Evolutionary conservation across 176 grass and related monocot species (phyloP).

Genomic region (Eleusine coracana): DNA sequence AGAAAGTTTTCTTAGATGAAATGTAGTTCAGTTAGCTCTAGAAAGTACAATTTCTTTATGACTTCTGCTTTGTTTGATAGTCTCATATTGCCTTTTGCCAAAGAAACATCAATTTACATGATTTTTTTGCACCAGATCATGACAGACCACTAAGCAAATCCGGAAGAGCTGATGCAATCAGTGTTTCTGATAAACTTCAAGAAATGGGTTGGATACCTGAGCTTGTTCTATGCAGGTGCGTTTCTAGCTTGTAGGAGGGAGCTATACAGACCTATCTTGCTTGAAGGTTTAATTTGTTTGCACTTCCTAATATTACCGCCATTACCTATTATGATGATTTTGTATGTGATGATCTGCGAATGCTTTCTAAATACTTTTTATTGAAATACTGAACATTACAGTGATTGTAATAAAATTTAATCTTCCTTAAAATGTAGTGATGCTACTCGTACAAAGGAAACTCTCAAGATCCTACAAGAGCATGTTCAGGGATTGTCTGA

Average conservation of each 20-base stretch:
- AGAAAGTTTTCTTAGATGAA: neutral
- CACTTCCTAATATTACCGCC: neutral
- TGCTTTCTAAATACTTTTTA: neutral
- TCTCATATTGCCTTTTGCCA: constrained; percentile 2
- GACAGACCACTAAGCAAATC: constrained; percentile 77
- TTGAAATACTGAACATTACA: neutral
- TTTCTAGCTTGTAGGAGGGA: constrained; percentile 12
- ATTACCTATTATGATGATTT: constrained; percentile 9
- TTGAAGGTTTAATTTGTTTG: neutral
- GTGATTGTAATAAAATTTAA: neutral
- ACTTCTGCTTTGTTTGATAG: neutral
- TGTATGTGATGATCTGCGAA: neutral
- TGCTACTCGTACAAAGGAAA: constrained; percentile 90
- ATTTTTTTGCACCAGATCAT: constrained; percentile 60
- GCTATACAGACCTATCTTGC: neutral
- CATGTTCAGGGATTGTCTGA: constrained; percentile 65
- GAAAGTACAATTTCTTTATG: constrained; percentile 23
- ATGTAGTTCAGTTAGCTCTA: neutral
- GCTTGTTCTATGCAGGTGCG: constrained; percentile 84
- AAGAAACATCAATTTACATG: neutral
- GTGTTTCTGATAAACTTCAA: constrained; percentile 70
- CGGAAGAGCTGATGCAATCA: constrained; percentile 76
- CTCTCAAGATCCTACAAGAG: constrained; percentile 82
- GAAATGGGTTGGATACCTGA: constrained; percentile 93
- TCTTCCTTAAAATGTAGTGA: constrained; percentile 51